Percentiles rank a stretch among this genome's conserved stretches.
These are phyloP conservation scores for Noccaea caerulescens DNA, from an alignment of 345 rosid species.

Conservation along the genomic window DNA sequence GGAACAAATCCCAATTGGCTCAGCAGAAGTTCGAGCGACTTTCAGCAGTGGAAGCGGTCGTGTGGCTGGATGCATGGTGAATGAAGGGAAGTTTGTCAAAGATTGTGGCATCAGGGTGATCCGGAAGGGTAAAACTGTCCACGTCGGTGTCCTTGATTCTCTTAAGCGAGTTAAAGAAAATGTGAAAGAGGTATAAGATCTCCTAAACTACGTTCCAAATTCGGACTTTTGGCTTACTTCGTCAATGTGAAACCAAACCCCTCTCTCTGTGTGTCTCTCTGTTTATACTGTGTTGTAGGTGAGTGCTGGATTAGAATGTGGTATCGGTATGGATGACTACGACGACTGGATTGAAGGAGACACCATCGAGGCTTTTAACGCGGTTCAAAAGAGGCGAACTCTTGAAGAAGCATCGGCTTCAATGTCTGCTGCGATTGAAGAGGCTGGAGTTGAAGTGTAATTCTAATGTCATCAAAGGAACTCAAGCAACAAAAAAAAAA, in stretches of 20 bases:
- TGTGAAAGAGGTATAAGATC: conserved; percentile 77
- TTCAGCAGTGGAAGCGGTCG: conserved; percentile 99
- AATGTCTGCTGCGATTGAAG: conserved; percentile 85
- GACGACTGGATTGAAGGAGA: conserved; percentile 88
- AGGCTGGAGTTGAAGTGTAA: conserved; percentile 55
- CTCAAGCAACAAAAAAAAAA: conserved; percentile 19
- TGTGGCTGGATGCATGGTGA: conserved; percentile 98
- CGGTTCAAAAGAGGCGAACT: conserved; percentile 78
- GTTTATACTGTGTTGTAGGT: conserved; percentile 55
- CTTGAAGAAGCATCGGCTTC: conserved; percentile 98
- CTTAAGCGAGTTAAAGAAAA: conserved; percentile 87
- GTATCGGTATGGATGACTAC: conserved; percentile 69
- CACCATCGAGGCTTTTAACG: conserved; percentile 67
- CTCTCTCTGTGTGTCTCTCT: conserved; percentile 5
- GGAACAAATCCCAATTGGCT: conserved; percentile 88
- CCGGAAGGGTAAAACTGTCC: conserved; percentile 68
- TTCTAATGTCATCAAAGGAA: conserved; percentile 18
- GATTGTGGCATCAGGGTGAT: conserved; percentile 82
- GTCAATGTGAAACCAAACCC: background rate
- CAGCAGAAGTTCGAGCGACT: conserved; percentile 83
- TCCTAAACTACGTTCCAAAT: background rate
- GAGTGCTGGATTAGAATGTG: conserved; percentile 84
- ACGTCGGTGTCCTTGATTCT: conserved; percentile 80
- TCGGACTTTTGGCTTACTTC: conserved; percentile 7
- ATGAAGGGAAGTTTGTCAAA: conserved; percentile 81